Evolutionary conservation across 768 basidiomycete species (phyloP).

Genomic region (Kwoniella botswanensis): DNA sequence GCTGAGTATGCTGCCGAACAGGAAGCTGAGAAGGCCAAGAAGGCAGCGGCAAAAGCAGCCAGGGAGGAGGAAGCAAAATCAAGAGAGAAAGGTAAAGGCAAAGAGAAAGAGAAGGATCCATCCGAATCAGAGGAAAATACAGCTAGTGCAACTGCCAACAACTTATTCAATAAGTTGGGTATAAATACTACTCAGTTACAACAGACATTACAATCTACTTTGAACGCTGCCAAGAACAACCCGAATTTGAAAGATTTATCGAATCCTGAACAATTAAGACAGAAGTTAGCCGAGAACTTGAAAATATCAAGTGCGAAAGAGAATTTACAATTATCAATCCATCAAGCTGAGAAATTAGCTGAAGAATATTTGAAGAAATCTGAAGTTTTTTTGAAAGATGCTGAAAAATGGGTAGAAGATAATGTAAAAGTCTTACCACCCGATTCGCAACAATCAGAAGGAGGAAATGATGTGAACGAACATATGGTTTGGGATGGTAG

Average conservation of each 20-base stretch:
- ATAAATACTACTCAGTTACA: slow-evolving; percentile 45
- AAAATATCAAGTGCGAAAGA: slow-evolving; percentile 65
- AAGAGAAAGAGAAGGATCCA: slow-evolving; percentile 39
- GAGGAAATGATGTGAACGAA: slow-evolving; percentile 24
- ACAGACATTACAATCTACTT: slow-evolving; percentile 39
- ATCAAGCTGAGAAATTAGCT: slow-evolving; percentile 64
- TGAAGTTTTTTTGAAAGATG: slow-evolving; percentile 59
- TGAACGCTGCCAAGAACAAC: slow-evolving; percentile 38
- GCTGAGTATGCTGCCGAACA: slow-evolving; percentile 36
- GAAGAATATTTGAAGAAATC: slow-evolving; percentile 80
- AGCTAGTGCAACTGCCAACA: slow-evolving; percentile 12
- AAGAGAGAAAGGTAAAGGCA: slow-evolving; percentile 50
- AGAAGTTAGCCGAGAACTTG: slow-evolving; percentile 48
- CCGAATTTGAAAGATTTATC: slow-evolving; percentile 29
- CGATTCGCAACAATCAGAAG: slow-evolving; percentile 60
- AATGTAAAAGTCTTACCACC: slow-evolving; percentile 93
- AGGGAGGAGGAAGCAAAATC: slow-evolving; percentile 14
- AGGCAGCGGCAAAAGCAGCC: slow-evolving; percentile 21
- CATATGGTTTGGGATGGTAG: slow-evolving; percentile 74
- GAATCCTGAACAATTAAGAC: slow-evolving; percentile 40
- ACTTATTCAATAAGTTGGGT: slow-evolving; percentile 39
- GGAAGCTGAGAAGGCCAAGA: slow-evolving; percentile 28
- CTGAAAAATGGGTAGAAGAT: slow-evolving; percentile 71
- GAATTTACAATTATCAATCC: slow-evolving; percentile 64
- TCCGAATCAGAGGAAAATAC: slow-evolving; percentile 1